These are phyloP conservation scores for Naganishia albida DNA, from an alignment of 1,284 basidiomycete species.

Conservation along the genomic window DNA sequence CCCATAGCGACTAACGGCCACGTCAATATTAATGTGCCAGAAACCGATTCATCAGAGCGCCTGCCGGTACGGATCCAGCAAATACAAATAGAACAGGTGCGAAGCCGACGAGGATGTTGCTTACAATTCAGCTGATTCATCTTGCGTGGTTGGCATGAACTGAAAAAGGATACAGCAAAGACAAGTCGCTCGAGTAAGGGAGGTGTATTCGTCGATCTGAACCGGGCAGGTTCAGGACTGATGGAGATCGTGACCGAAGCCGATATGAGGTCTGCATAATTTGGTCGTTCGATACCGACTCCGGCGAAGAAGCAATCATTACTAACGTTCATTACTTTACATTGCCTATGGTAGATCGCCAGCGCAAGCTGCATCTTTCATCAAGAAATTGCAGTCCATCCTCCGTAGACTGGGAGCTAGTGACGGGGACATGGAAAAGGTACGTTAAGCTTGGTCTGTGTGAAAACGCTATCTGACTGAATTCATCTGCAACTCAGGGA, in stretches of 20 bases:
- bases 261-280: constrained; percentile 69
- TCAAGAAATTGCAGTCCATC: constrained; percentile 77
- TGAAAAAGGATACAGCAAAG: constrained; percentile 85
- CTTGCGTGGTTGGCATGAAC: too few relatives aligned
- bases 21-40: constrained; percentile 57
- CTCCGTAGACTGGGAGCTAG: constrained; percentile 82
- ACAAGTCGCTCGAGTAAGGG: constrained; percentile 65
- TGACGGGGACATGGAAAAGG: constrained; percentile 97
- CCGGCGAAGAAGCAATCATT: too few relatives aligned
- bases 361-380: constrained; percentile 88
- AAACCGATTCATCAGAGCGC: constrained; percentile 37
- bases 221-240: constrained; percentile 82
- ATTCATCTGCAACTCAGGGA: constrained; percentile 63
- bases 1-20: constrained; percentile 75
- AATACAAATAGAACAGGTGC: constrained; percentile 92
- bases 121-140: background rate
- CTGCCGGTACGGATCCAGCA: constrained; percentile 77
- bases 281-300: background rate
- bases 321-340: too few relatives aligned
- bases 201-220: constrained; percentile 77
- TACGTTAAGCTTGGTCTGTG: constrained; percentile 45
- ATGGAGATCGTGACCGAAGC: constrained; percentile 97
- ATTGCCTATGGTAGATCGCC: constrained; percentile 62
- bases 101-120: too few relatives aligned
- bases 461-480: background rate